Evolutionary conservation across 2,329 filamentous ascomycete species (phyloP), one percentile per base, ranked within the genome.

Genomic region (Chlorencoelia australis): DNA sequence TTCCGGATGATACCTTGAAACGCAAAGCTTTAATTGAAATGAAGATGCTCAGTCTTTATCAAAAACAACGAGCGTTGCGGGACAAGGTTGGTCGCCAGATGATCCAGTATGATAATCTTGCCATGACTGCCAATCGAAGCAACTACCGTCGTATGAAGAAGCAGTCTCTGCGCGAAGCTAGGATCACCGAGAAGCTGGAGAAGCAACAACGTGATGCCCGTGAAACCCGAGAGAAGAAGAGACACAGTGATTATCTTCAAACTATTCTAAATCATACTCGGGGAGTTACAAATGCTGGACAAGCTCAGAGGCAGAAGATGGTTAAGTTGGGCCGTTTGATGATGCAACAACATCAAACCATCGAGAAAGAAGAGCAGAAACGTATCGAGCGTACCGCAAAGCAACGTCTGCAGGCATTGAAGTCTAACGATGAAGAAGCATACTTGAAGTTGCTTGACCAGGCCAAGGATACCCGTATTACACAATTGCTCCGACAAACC

Each of bases 341-440:
- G 86, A 73, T 83, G 46, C 65, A 72, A 39, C 88, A 94, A 43
- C 91, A 98, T 60, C 83, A 88, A 62, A 85, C 89, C 59, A 96
- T 98, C 58, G 91, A 98, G 61, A 94, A 94, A 65, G 91, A 98
- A 68, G 91, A 98, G 65, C 89, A 96, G 71, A 96, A 94, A 68
- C 84, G 91, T 45, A 83, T 98, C 48, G 91, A 98, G 66, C 76
- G 91, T 46, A 98, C 89, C 7, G 91, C 91, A 46, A 98, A 98
- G 70, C 91, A 98, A 63, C 91, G 91, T 95, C 79, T 98, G 48
- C 89, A 96, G 62, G 91, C 91, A 43, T 73, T 98, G 59, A 96
- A 95, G 66, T 89, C 91, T 53, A 94, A 98, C 77, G 91, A 98
- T 60, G 91, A 98, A 66, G 91, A 96, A 65, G 94, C 91, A 1